Conservation (phyloP, 2,329 filamentous ascomycete species). For the Decorospora gaudefroyi region DNA sequence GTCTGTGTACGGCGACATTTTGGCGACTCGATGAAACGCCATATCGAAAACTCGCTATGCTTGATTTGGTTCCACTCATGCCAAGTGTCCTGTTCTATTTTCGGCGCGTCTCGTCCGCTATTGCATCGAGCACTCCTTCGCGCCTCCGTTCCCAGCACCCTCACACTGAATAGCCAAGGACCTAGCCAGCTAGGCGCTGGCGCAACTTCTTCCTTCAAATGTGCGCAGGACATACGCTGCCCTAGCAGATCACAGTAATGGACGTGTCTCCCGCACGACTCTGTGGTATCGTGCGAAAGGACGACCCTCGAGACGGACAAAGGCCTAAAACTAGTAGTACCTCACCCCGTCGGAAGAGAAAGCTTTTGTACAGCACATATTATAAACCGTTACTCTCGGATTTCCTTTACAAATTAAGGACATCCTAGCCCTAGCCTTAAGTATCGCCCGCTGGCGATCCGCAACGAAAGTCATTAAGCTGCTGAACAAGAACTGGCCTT, state of each 20-base stretch:
- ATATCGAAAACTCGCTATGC: no score
- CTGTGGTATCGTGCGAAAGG: slow-evolving; percentile 1
- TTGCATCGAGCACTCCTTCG: no score
- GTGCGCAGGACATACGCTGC: not conserved
- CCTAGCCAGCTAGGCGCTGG: not conserved
- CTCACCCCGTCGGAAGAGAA: slow-evolving; percentile 39
- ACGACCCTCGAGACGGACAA: slow-evolving; percentile 21
- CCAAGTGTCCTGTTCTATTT: no score
- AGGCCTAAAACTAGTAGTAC: slow-evolving; percentile 37
- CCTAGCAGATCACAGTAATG: slow-evolving; percentile 10
- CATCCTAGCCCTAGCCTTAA: slow-evolving; percentile 23
- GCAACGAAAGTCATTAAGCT: not conserved
- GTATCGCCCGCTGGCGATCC: slow-evolving; percentile 9
- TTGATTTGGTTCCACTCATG: no score
- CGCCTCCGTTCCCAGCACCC: no score
- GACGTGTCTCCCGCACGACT: slow-evolving; percentile 16
- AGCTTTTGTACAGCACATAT: slow-evolving; percentile 26
- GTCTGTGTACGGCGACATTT: no score
- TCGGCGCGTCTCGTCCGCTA: no score
- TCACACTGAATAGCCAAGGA: not conserved
- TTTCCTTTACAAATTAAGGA: slow-evolving; percentile 24
- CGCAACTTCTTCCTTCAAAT: not conserved
- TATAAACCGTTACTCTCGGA: slow-evolving; percentile 22
- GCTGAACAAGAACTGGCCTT: not conserved
- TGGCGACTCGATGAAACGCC: no score